Base-by-base conservation (phyloP, 192 early-diverging fungal species). In the Backusella mclennaniae region DNA sequence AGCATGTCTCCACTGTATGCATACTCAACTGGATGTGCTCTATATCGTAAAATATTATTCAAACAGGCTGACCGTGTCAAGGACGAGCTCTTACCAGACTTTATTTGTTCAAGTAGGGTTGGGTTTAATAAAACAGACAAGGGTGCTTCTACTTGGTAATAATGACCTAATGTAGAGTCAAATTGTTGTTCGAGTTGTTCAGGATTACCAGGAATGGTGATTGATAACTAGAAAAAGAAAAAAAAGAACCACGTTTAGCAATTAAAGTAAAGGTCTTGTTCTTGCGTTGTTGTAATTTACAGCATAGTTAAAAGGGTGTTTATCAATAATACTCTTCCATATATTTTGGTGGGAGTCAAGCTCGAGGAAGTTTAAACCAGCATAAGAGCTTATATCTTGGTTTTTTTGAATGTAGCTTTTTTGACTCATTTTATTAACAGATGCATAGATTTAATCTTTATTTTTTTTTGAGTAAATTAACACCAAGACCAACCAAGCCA, bases 261-360 rank as follows among this genome's bases (percentile, higher is more conserved):
- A 46, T 31, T 19, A 36, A 66, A 44, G 42, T 21, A n/a, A 59
- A 26, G 19, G 39, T 6, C 8, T 8, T 38, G 31, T 69, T 36
- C 2, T 53, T 53, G 38, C 1, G 1, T 39, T 67, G 11, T 35
- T 15, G 35, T n/a, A 0, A 35, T 41, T 74, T 79, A 73, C 77
- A 38, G 46, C 71, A 69, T 79, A 26, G 53, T 79, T 79, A 21
- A 74, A 79, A 15, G 77, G 73, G 52, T 79, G 77, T 11, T 35
- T 74, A 26, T 73, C 36, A 11, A 79, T 79, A 11, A 66, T 14
- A 15, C 59, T 59, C 29, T 73, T 52, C 49, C 33, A 59, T 14
- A 59, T 44, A 2, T 9, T 29, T 26, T 23, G 19, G 31, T 75
- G 26, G 1, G 12, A 49, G 17, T 74, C 53, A 35, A 74, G 35